phyloP scores from a whole-genome alignment of 106 monocot genomes.

The Allium cepa region DNA sequence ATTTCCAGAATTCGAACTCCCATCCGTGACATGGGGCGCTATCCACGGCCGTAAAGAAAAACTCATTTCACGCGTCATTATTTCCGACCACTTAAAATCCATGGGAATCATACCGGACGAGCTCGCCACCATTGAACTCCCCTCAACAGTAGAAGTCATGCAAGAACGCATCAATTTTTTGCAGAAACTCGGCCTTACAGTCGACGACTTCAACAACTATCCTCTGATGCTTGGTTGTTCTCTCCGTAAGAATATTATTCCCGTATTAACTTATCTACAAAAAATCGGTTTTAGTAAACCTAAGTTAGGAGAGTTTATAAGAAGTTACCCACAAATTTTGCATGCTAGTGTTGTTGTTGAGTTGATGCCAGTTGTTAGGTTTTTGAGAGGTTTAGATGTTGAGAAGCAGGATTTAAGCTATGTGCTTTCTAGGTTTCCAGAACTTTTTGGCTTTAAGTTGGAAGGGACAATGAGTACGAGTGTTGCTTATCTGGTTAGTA shows the following conservation, averaged over 20 bases:
- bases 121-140: constrained; percentile 76
- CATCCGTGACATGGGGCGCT: constrained; percentile 82
- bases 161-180: constrained; percentile 87
- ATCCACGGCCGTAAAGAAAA: constrained; percentile 87
- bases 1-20: constrained; percentile 79
- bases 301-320: constrained; percentile 50
- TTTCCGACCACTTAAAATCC: constrained; percentile 75
- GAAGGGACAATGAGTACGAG: constrained; percentile 99
- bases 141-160: constrained; percentile 85
- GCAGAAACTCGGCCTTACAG: constrained; percentile 60
- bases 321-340: constrained; percentile 72
- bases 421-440: constrained; percentile 75
- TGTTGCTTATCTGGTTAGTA: constrained; percentile 77
- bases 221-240: constrained; percentile 87
- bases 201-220: constrained; percentile 80
- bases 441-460: constrained; percentile 81
- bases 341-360: constrained; percentile 90
- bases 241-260: constrained; percentile 86
- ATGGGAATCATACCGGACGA: constrained; percentile 76
- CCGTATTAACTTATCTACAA: constrained; percentile 81
- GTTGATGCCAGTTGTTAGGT: constrained; percentile 63
- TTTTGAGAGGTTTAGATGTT: constrained; percentile 82
- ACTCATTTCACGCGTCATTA: constrained; percentile 79
- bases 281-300: constrained; percentile 58
- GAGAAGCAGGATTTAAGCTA: constrained; percentile 55